A percentile compares a stretch with the other conserved stretches of the same genome.
Conservation (phyloP, 768 basidiomycete species). For the Coprinellus micaceus region DNA sequence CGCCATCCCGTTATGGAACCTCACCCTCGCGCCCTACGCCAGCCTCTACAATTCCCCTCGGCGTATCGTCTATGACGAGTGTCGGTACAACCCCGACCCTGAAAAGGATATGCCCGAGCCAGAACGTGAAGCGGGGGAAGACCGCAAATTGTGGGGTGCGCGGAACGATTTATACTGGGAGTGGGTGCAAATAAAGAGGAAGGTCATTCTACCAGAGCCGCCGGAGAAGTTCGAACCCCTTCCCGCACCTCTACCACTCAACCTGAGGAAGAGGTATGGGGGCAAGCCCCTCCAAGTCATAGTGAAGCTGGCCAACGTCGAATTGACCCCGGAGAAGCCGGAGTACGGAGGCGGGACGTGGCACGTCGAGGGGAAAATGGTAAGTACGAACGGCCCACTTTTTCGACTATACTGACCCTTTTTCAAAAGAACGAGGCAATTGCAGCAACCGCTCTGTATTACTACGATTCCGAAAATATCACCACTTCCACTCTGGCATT, state of each 20-base stretch:
- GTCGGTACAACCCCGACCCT: background rate
- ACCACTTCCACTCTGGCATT: conserved; percentile 19
- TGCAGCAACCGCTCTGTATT: conserved; percentile 23
- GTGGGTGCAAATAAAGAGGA: background rate
- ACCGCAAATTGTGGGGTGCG: background rate
- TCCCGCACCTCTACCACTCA: background rate
- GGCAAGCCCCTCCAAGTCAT: conserved; percentile 16
- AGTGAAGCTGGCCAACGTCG: conserved; percentile 19
- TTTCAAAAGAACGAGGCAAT: conserved; percentile 21
- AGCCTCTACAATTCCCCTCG: background rate
- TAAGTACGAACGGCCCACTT: conserved; percentile 4
- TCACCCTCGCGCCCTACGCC: conserved; percentile 19
- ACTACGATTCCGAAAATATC: conserved; percentile 30
- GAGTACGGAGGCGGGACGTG: conserved; percentile 14
- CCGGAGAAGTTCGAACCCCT: background rate
- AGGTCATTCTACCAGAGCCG: background rate
- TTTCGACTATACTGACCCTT: conserved; percentile 18
- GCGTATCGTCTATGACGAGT: background rate
- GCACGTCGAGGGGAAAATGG: conserved; percentile 18
- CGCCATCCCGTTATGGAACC: conserved; percentile 28
- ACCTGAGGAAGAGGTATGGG: conserved; percentile 11
- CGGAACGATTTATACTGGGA: background rate
- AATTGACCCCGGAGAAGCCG: conserved; percentile 16
- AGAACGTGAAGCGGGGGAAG: background rate
- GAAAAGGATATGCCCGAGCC: background rate